A percentile compares a stretch with the other conserved stretches of the same genome.
These are phyloP conservation scores for Metschnikowia reukaufii DNA, from an alignment of 805 yeast species.

Conservation along the genomic window DNA sequence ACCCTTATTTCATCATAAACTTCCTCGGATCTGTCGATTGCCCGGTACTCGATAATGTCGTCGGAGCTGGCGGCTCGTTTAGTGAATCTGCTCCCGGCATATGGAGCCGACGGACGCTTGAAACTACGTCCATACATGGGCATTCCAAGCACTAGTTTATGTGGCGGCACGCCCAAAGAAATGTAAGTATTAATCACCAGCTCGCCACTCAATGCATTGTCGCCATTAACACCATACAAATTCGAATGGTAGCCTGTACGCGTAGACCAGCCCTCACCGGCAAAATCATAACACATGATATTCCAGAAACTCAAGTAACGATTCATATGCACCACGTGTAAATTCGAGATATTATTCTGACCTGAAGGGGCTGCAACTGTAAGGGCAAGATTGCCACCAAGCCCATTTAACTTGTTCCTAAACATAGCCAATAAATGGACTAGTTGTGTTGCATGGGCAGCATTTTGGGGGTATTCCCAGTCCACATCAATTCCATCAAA, in stretches of 20 bases:
- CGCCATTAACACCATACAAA: constrained; percentile 44
- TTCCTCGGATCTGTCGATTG: constrained; percentile 54
- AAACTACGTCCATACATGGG: constrained; percentile 72
- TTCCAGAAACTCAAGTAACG: constrained; percentile 68
- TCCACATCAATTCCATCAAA: constrained; percentile 93
- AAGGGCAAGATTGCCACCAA: constrained; percentile 41
- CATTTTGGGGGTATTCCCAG: constrained; percentile 81
- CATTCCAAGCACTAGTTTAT: constrained; percentile 75
- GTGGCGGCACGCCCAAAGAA: constrained; percentile 40
- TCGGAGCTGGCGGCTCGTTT: constrained; percentile 20
- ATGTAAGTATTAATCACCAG: constrained; percentile 48
- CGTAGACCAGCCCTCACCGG: constrained; percentile 70
- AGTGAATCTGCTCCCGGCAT: constrained; percentile 43
- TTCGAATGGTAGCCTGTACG: constrained; percentile 70
- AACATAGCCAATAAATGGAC: constrained; percentile 43
- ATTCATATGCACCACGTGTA: constrained; percentile 57
- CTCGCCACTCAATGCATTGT: constrained; percentile 47
- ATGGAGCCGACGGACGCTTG: constrained; percentile 32
- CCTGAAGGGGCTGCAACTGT: constrained; percentile 81
- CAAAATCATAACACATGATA: constrained; percentile 87
- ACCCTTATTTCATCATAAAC: constrained; percentile 49
- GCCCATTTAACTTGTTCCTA: constrained; percentile 38
- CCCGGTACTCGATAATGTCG: constrained; percentile 51
- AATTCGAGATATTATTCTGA: constrained; percentile 39
- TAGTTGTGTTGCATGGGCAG: constrained; percentile 46